Conservation (phyloP, 805 yeast genomes). For the Brettanomyces nanus region DNA sequence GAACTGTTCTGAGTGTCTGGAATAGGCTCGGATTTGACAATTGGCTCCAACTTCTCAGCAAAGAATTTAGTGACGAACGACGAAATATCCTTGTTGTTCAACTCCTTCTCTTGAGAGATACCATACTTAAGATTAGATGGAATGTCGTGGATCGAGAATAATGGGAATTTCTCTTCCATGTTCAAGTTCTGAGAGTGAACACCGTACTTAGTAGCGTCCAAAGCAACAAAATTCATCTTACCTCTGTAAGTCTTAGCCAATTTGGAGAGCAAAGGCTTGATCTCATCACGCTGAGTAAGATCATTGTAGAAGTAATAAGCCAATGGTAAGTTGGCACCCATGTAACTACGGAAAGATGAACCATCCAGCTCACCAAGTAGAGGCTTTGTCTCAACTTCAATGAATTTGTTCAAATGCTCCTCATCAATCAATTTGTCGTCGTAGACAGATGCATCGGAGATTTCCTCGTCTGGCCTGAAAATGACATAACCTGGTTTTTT, state of each 20-base stretch:
- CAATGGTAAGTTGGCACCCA: constrained; percentile 65
- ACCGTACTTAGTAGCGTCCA: constrained; percentile 75
- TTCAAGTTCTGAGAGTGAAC: constrained; percentile 81
- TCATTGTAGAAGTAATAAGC: constrained; percentile 81
- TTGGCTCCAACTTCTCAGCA: constrained; percentile 61
- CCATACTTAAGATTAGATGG: constrained; percentile 68
- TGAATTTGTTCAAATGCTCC: constrained; percentile 37
- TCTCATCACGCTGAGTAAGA: constrained; percentile 55
- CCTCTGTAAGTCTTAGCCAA: constrained; percentile 75
- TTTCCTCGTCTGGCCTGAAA: constrained; percentile 37
- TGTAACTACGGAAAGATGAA: constrained; percentile 66
- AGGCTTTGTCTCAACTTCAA: constrained; percentile 64
- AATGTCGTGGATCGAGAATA: constrained; percentile 79
- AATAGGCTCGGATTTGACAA: constrained; percentile 75
- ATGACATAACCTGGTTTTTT: constrained; percentile 35
- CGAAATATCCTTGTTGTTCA: constrained; percentile 46
- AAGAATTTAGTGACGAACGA: constrained; percentile 56
- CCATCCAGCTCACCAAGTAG: constrained; percentile 83
- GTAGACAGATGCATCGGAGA: constrained; percentile 42
- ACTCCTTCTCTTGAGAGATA: constrained; percentile 47
- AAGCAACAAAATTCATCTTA: constrained; percentile 75
- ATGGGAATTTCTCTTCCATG: constrained; percentile 81
- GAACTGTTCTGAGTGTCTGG: constrained; percentile 74
- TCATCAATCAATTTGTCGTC: constrained; percentile 28
- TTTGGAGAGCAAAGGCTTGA: constrained; percentile 42